These are phyloP conservation scores for Eustoma russellianum DNA, from an alignment of 257 asterid genomes.

Conservation along the genomic window DNA sequence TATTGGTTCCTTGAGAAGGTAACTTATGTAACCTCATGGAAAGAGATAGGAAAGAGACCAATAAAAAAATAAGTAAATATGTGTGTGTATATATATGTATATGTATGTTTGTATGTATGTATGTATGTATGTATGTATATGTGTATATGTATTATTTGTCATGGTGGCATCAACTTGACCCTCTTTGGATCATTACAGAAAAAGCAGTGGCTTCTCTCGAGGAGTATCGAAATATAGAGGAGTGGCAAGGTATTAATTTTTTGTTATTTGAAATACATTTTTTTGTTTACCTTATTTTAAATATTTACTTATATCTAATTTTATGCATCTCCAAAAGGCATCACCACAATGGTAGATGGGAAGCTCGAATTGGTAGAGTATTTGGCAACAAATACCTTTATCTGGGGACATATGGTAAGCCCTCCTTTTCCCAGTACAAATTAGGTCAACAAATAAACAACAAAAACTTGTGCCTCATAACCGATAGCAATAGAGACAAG, in stretches of 20 bases:
- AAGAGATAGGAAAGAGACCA: no score
- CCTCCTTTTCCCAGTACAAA: not conserved
- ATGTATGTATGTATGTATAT: no score
- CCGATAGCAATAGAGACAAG: no score
- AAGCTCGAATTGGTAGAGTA: constrained; percentile 79
- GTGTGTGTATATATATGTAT: no score
- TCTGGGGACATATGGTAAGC: constrained; percentile 72
- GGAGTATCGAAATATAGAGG: constrained; percentile 91
- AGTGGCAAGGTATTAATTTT: constrained; percentile 67
- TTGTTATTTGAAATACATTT: no score
- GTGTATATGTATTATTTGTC: no score
- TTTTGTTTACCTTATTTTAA: no score
- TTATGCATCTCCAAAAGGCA: constrained; percentile 30
- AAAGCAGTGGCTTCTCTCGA: constrained; percentile 82
- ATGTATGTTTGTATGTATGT: no score
- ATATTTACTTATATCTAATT: no score
- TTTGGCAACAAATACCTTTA: constrained; percentile 80
- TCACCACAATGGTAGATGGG: constrained; percentile 93
- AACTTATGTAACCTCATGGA: not conserved
- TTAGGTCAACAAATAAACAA: not conserved
- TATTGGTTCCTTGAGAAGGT: constrained; percentile 79
- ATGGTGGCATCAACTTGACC: not conserved
- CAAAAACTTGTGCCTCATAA: not conserved
- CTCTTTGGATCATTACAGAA: constrained; percentile 27
- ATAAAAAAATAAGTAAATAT: not conserved